Base-by-base conservation (phyloP, 2,329 filamentous ascomycete species). In the Sodiomyces alkalinus region DNA sequence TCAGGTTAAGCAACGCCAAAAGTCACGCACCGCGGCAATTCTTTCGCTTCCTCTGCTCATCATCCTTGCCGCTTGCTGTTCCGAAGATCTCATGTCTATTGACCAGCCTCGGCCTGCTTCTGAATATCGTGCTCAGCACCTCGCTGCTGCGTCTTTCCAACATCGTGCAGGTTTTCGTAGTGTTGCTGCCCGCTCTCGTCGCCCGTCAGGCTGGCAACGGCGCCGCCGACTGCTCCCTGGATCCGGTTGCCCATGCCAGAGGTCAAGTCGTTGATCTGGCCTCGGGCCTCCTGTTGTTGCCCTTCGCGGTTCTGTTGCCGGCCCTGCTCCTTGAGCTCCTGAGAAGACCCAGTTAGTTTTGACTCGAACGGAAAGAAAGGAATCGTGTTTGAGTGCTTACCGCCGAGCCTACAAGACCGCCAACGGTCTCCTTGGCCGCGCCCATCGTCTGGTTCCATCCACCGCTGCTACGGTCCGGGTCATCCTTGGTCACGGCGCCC, bases 401-500 rank as follows among this genome's bases (percentile, higher is more conserved):
- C 55, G 90, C 77, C 38, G 70, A 74, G 34, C 86, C 87, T 16
- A 87, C 40, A 5, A 87, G 42, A 12, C 75, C 74, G 33, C 87
- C 87, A 1, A 90, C 38, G 4, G 74, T 61, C 50, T 94, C 82
- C 62, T 94, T 94, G 23, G 75, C 75, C 1, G 78, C 70, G 29
- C 86, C 87, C n/a, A 86, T 47, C 5, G 83, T 92, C 58, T 94
- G 86, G 60, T 93, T 82, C 74, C 79, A 92, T 12, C 66, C 64
- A 23, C 87, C 86, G 12, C 69, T 49, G 14, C 64, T 58, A 39
- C 85, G 80, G 49, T 87, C 62, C 8, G 74, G 61, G 52, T 81
- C 63, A 52, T 93, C 82, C 40, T 69, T 64, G 36, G 75, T 67
- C 27, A 80, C 60, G 19, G 74, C 77, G 26, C 82, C 82, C 0